Evolutionary conservation across 441 rosid species (phyloP).

Genomic region (Biscutella auriculata): DNA sequence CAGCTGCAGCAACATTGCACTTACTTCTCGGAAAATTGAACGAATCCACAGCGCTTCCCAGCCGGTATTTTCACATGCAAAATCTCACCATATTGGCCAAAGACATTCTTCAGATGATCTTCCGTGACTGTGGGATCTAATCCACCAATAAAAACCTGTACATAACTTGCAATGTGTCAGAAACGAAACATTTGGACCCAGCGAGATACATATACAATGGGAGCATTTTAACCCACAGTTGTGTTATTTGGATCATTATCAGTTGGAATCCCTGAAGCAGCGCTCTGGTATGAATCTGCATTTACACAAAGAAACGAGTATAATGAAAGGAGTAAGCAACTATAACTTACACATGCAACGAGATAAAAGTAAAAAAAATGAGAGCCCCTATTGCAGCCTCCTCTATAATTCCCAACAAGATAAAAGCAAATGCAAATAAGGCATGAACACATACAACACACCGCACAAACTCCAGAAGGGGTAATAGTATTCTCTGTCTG

Average conservation of each 20-base stretch:
- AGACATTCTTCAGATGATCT: constrained; percentile 60
- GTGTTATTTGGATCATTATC: constrained; percentile 85
- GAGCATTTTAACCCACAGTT: constrained; percentile 51
- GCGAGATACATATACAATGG: not conserved
- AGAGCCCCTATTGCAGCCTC: not conserved
- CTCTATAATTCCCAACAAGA: not conserved
- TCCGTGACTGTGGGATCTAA: constrained; percentile 59
- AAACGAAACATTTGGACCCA: not conserved
- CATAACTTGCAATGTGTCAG: constrained; percentile 9
- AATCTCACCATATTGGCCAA: constrained; percentile 70
- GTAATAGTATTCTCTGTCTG: not conserved
- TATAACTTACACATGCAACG: not conserved
- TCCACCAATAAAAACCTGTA: constrained; percentile 76
- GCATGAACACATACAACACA: not conserved
- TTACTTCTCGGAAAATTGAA: constrained; percentile 84
- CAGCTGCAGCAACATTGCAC: not conserved
- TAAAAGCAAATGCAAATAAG: not conserved
- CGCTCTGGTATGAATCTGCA: constrained; percentile 69
- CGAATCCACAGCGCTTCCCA: constrained; percentile 89
- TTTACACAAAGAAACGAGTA: not conserved
- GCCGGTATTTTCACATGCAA: constrained; percentile 83
- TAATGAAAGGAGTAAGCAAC: not conserved
- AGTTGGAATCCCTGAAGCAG: constrained; percentile 37
- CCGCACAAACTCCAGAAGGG: not conserved
- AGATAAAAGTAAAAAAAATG: not conserved